Percentiles rank a stretch among this genome's conserved stretches.
Evolutionary conservation across 768 basidiomycete species (phyloP).

Genomic region (Hortiboletus campestris): DNA sequence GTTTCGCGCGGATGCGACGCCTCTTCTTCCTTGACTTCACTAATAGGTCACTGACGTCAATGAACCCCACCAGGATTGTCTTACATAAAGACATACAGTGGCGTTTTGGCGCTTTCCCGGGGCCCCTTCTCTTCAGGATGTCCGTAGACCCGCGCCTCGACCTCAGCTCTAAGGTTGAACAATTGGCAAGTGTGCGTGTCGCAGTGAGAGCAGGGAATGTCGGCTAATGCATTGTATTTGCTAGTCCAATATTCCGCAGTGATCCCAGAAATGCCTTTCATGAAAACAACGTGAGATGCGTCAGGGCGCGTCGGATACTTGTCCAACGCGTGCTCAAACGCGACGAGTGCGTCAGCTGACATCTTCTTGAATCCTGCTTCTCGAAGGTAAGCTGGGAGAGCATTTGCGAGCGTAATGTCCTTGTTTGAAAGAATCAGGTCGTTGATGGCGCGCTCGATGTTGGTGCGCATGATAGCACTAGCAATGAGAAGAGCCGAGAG

Average conservation of each 20-base stretch:
- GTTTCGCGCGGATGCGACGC: background rate
- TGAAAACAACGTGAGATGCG: slow-evolving; percentile 3
- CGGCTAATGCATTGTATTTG: background rate
- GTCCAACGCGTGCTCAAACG: slow-evolving; percentile 16
- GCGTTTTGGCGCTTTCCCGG: background rate
- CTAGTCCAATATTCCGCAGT: slow-evolving; percentile 6
- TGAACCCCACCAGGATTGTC: background rate
- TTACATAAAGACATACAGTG: slow-evolving; percentile 4
- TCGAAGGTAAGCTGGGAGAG: slow-evolving; percentile 7
- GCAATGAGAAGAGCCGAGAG: background rate
- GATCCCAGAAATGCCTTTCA: background rate
- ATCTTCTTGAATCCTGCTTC: slow-evolving; percentile 11
- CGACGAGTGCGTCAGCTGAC: slow-evolving; percentile 7
- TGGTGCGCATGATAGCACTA: slow-evolving; percentile 10
- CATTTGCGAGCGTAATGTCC: slow-evolving; percentile 8
- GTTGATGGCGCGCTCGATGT: slow-evolving; percentile 12
- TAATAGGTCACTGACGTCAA: background rate
- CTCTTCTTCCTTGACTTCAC: slow-evolving; percentile 7
- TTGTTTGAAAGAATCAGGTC: slow-evolving; percentile 4
- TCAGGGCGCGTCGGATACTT: slow-evolving; percentile 9
- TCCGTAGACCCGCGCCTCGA: background rate
- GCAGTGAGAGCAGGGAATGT: background rate
- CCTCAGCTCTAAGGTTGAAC: background rate
- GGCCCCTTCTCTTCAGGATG: background rate
- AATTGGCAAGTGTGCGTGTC: background rate